Evolutionary conservation across 106 monocot species (phyloP).

Genomic region (Triglochin maritima): DNA sequence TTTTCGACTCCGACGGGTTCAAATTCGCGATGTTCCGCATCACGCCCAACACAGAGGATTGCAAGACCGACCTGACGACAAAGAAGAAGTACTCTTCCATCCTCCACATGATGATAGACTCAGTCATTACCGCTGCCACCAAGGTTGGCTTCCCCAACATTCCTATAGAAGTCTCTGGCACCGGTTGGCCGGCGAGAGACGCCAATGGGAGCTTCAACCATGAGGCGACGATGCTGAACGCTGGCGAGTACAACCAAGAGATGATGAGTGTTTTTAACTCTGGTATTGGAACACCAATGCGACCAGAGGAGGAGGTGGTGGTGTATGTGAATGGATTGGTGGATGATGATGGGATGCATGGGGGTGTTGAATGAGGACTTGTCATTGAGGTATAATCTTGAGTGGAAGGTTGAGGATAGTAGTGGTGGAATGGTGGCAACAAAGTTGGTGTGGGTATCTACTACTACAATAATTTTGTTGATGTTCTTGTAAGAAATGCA

Average conservation of each 20-base stretch:
- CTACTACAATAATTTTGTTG: no score
- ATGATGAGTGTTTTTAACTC: not conserved
- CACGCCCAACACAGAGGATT: not conserved
- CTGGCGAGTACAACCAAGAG: constrained; percentile 1
- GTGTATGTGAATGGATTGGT: constrained; percentile 4
- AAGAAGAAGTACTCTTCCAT: not conserved
- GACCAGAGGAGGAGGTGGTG: not conserved
- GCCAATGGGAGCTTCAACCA: no score
- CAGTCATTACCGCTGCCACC: not conserved
- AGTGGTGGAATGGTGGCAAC: no score
- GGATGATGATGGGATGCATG: constrained; percentile 1
- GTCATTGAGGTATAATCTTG: not conserved
- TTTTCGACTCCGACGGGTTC: not conserved
- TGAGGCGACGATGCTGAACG: not conserved
- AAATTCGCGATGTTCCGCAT: constrained; percentile 5
- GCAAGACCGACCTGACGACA: not conserved
- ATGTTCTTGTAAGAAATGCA: no score
- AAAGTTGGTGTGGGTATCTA: no score
- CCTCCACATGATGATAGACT: constrained; percentile 10
- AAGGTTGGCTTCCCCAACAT: constrained; percentile 4
- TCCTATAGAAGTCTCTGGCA: not conserved
- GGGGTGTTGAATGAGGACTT: not conserved
- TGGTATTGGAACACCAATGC: not conserved
- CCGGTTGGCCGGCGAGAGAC: constrained; percentile 3
- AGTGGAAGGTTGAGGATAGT: no score